Conservation (phyloP, 495 filamentous ascomycete species). For the Talaromyces wortmannii region DNA sequence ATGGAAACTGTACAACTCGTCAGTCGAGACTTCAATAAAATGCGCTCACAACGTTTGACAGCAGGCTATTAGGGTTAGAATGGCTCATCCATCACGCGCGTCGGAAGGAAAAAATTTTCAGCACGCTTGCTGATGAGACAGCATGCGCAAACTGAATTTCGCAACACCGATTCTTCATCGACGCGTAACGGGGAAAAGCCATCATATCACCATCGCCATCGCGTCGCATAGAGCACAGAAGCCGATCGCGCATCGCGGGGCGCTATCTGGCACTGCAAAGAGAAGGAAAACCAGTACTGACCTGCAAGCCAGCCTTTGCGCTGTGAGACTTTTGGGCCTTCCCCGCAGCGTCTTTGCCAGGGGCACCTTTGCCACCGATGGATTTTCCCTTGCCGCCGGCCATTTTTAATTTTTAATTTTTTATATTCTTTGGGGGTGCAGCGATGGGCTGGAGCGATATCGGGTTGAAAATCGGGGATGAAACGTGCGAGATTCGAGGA, state of each 20-base stretch:
- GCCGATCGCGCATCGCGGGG: background rate
- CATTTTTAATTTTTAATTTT: slow-evolving; percentile 38
- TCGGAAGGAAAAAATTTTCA: background rate
- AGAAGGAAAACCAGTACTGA: slow-evolving; percentile 44
- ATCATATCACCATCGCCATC: background rate
- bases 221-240: background rate
- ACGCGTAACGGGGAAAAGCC: background rate
- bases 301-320: slow-evolving; percentile 96
- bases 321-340: slow-evolving; percentile 98
- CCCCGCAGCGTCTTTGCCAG: slow-evolving; percentile 57
- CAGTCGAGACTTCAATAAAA: no score
- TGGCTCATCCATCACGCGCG: background rate
- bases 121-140: background rate
- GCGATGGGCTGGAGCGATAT: background rate
- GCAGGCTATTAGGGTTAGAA: background rate
- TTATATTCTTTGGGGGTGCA: background rate
- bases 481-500: background rate
- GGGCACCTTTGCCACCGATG: slow-evolving; percentile 89
- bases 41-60: no score
- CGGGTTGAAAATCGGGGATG: background rate
- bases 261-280: background rate
- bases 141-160: background rate
- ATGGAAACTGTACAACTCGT: slow-evolving; percentile 71
- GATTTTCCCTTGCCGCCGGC: slow-evolving; percentile 92
- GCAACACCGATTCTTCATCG: background rate